These are phyloP conservation scores for Selaginella moellendorffii DNA, from an alignment of 75 land plant species.

Conservation along the genomic window DNA sequence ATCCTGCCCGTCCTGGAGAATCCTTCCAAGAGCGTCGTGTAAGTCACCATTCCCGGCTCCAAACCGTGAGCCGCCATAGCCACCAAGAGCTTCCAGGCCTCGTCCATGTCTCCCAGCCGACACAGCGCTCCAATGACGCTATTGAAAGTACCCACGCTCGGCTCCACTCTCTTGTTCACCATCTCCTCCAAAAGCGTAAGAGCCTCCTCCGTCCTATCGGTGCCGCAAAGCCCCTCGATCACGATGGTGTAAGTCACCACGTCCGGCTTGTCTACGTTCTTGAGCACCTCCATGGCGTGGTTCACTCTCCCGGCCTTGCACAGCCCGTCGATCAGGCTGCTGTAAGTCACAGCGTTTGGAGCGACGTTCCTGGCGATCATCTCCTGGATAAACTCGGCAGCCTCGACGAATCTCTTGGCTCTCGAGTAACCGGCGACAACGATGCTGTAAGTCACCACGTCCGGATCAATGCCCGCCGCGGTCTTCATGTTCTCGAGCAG, in stretches of 20 bases:
- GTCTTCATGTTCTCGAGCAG: neutral
- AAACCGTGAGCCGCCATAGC: no score
- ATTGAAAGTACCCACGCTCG: no score
- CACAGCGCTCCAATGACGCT: no score
- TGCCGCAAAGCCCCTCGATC: slow-evolving; percentile 21
- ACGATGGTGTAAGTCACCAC: no score
- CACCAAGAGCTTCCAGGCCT: no score
- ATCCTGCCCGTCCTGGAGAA: slow-evolving; percentile 14
- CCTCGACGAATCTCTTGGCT: slow-evolving; percentile 45
- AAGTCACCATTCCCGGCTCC: slow-evolving; percentile 5
- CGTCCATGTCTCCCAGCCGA: no score
- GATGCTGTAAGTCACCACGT: slow-evolving; percentile 35
- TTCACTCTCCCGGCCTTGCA: slow-evolving; percentile 34
- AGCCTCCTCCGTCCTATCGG: slow-evolving; percentile 21
- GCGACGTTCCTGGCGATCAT: slow-evolving; percentile 43
- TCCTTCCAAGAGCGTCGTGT: slow-evolving; percentile 15
- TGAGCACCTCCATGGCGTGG: slow-evolving; percentile 29
- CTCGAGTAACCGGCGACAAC: slow-evolving; percentile 50
- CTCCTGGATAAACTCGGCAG: slow-evolving; percentile 55
- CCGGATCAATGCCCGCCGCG: slow-evolving; percentile 18
- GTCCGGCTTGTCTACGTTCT: no score
- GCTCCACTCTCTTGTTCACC: no score
- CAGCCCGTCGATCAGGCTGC: slow-evolving; percentile 36
- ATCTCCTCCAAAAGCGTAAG: slow-evolving; percentile 15
- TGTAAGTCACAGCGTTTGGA: slow-evolving; percentile 41